Evolutionary conservation across 371 early-diverging fungal genomes (phyloP).

Genomic region (Mortierella sp.): DNA sequence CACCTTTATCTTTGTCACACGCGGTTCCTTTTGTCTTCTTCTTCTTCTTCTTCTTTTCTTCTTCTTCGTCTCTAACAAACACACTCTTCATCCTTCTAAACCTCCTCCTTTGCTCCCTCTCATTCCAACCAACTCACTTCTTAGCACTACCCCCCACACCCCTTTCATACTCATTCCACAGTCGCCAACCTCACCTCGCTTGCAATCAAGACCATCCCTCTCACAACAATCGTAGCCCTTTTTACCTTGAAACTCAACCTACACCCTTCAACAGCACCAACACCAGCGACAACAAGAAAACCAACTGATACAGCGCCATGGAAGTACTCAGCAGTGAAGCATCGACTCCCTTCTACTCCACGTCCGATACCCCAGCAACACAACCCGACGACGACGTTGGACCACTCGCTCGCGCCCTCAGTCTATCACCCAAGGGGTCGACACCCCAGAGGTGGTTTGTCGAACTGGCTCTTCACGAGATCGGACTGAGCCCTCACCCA

Average conservation of each 20-base stretch:
- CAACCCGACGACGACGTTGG: background rate
- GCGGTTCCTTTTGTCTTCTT: background rate
- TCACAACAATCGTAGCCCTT: no score
- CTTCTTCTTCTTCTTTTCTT: no score
- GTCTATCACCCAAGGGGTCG: constrained; percentile 17
- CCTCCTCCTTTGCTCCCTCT: background rate
- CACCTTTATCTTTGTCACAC: background rate
- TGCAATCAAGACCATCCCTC: background rate
- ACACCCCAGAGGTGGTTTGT: constrained; percentile 44
- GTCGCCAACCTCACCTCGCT: no score
- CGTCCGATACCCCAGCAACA: background rate
- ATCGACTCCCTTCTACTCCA: constrained; percentile 1
- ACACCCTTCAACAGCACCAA: background rate
- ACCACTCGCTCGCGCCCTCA: constrained; percentile 20
- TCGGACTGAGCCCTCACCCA: constrained; percentile 34
- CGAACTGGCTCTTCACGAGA: constrained; percentile 32
- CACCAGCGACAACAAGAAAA: background rate
- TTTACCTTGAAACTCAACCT: background rate
- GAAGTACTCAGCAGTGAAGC: background rate
- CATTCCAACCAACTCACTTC: no score
- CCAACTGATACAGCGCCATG: background rate
- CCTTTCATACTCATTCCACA: no score
- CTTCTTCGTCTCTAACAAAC: background rate
- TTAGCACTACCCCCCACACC: no score
- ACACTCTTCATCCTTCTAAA: no score